Base-by-base conservation (phyloP, 192 early-diverging fungal genomes). In the Chytriomyces sp. region DNA sequence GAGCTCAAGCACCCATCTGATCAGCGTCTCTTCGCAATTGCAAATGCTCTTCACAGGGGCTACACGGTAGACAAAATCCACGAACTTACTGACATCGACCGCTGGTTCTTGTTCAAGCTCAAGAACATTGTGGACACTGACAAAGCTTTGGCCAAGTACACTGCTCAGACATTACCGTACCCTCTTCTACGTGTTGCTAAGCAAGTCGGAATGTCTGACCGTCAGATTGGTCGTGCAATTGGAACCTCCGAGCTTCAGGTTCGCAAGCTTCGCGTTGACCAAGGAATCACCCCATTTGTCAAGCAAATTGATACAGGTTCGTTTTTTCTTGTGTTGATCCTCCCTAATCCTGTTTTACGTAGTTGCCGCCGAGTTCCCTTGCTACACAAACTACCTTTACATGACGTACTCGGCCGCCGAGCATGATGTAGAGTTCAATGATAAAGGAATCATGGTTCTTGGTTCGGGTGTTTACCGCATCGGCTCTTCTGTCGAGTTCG, bases 391-490 rank as follows among this genome's bases (percentile, higher is more conserved):
- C 89, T 99, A 99, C 79, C 81, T 99, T 71, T 99, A 99, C 82
- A 92, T 91, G 78, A 99, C 96, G 26, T 98, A 98, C 87, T 98
- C 95, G 74, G 97, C 94, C 52, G 82, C 88, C 1, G 91, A 93
- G 81, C 90, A 97, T 83, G 97, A 99, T 78, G 81, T 99, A 39
- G 68, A 77, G 1, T 99, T 97, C 81, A 89, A 92, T 59, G 97
- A 99, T 77, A 87, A 93, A 77, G 97, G 96, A 54, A 86, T 93
- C 25, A 98, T 98, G 93, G 97, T 99, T 36, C 83, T 99, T 25
- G 97, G 97, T 32, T 93, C 91, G 5, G 97, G 97, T 61, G 97
- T 99, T 0, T 99, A 99, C 85, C 92, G 97, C 71, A 99, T 99
- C 59, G 97, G 97, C 34, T 91, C 89, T 12, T 96, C 93, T 68